Conservation (phyloP, 2,329 filamentous ascomycete genomes). For the Cordyceps pruinosa region DNA sequence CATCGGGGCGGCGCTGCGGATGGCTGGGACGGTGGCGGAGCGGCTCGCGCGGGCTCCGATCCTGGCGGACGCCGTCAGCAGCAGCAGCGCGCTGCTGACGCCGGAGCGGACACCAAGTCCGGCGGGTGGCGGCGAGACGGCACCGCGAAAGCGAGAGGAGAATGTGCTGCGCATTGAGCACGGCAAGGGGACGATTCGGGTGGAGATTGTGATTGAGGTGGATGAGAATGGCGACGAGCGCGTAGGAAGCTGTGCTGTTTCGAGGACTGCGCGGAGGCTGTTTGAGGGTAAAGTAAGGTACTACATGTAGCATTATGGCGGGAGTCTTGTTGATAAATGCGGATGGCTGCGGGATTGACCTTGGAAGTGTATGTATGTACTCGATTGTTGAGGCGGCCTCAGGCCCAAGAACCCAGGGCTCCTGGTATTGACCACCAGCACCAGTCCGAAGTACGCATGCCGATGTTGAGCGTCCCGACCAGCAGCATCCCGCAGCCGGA, state of each 20-base stretch:
- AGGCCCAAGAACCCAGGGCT: no score
- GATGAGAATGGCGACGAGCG: constrained; percentile 14
- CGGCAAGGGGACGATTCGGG: neutral
- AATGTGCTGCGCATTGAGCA: neutral
- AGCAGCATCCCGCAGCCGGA: no score
- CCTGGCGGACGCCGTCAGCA: neutral
- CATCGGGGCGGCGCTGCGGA: constrained; percentile 36
- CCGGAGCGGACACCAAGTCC: constrained; percentile 17
- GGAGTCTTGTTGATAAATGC: no score
- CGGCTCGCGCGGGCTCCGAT: constrained; percentile 13
- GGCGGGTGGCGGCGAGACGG: neutral
- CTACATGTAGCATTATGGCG: constrained; percentile 14
- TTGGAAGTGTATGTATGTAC: no score
- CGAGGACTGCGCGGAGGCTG: constrained; percentile 25
- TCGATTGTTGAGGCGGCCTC: no score
- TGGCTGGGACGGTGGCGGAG: constrained; percentile 34
- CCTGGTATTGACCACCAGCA: no score
- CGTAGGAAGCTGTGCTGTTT: constrained; percentile 23
- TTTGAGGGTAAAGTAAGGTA: constrained; percentile 27
- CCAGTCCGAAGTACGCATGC: no score
- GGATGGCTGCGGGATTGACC: no score
- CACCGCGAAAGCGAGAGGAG: neutral
- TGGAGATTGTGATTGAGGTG: constrained; percentile 15
- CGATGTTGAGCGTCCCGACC: no score
- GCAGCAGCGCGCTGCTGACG: constrained; percentile 8